Percentiles rank a stretch among this genome's conserved stretches.
phyloP scores from a whole-genome alignment of 2,329 filamentous ascomycete genomes.

The Chaetomiaceae sp. region DNA sequence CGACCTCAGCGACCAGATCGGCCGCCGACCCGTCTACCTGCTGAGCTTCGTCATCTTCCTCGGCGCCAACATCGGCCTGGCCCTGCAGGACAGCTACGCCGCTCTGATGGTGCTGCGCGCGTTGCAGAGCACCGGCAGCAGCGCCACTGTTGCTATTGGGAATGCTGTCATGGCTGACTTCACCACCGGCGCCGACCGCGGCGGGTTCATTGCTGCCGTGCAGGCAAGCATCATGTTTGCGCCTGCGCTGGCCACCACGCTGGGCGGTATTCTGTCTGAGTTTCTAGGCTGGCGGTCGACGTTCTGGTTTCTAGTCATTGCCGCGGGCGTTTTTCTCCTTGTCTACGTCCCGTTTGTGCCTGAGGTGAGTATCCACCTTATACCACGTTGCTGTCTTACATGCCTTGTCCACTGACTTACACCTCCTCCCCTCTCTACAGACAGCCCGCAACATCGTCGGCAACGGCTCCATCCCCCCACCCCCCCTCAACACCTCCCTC shows the following conservation, averaged over 20 bases:
- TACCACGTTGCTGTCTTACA: no score
- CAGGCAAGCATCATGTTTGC: constrained; percentile 29
- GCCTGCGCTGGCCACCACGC: constrained; percentile 31
- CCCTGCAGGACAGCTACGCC: constrained; percentile 36
- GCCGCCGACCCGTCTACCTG: constrained; percentile 43
- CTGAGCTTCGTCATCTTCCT: constrained; percentile 42
- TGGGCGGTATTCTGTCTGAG: constrained; percentile 47
- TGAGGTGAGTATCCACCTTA: constrained; percentile 24
- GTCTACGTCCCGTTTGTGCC: constrained; percentile 36
- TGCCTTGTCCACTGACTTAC: no score
- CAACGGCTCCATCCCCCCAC: constrained; percentile 38
- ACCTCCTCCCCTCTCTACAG: no score
- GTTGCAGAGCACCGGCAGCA: constrained; percentile 46
- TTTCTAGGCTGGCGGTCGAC: constrained; percentile 48
- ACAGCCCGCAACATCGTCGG: constrained; percentile 40
- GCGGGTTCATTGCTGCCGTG: constrained; percentile 42
- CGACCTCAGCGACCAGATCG: constrained; percentile 43
- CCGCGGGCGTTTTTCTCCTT: constrained; percentile 31
- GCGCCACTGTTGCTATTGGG: constrained; percentile 48
- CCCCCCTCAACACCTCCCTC: constrained; percentile 17
- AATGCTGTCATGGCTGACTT: constrained; percentile 52
- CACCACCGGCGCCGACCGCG: constrained; percentile 49
- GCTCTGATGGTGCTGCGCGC: constrained; percentile 43
- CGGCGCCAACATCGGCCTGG: constrained; percentile 40
- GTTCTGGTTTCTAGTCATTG: constrained; percentile 52